These are phyloP conservation scores for Gnomoniopsis sp. DNA, from an alignment of 2,329 filamentous ascomycete species.

Conservation along the genomic window DNA sequence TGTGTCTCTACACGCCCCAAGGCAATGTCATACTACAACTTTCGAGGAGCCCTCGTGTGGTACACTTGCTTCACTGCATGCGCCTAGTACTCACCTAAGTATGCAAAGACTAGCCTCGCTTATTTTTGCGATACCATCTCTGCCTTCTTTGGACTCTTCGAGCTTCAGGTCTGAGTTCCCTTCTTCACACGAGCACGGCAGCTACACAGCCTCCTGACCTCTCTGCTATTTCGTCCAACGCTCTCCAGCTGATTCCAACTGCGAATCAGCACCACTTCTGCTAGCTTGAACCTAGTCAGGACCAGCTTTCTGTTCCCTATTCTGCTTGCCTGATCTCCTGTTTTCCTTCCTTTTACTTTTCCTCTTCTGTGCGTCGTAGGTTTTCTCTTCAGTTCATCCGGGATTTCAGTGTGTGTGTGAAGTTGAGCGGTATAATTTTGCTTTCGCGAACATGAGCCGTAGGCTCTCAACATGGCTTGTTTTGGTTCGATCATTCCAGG, in stretches of 20 bases:
- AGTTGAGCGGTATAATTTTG: neutral
- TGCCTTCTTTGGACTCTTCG: neutral
- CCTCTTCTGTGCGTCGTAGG: neutral
- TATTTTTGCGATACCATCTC: neutral
- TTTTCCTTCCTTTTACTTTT: neutral
- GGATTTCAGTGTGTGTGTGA: neutral
- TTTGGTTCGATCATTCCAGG: constrained; percentile 29
- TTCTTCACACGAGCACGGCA: constrained; percentile 4
- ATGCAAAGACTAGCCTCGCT: neutral
- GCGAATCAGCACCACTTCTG: constrained; percentile 4
- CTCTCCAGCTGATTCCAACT: constrained; percentile 4
- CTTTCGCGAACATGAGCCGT: constrained; percentile 16
- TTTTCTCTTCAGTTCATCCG: neutral
- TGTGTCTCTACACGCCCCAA: neutral
- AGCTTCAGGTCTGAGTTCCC: constrained; percentile 1
- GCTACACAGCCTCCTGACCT: constrained; percentile 12
- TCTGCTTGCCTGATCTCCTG: neutral
- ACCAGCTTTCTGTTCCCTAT: neutral
- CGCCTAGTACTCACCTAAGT: neutral
- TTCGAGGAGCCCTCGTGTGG: neutral
- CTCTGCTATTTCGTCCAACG: constrained; percentile 7
- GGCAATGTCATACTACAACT: no score
- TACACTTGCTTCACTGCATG: neutral
- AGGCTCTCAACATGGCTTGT: constrained; percentile 32
- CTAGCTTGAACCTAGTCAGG: neutral